Percentiles rank a stretch among this genome's conserved stretches.
phyloP scores from a whole-genome alignment of 1,284 basidiomycete genomes.

The Ustilago xerochloae region DNA sequence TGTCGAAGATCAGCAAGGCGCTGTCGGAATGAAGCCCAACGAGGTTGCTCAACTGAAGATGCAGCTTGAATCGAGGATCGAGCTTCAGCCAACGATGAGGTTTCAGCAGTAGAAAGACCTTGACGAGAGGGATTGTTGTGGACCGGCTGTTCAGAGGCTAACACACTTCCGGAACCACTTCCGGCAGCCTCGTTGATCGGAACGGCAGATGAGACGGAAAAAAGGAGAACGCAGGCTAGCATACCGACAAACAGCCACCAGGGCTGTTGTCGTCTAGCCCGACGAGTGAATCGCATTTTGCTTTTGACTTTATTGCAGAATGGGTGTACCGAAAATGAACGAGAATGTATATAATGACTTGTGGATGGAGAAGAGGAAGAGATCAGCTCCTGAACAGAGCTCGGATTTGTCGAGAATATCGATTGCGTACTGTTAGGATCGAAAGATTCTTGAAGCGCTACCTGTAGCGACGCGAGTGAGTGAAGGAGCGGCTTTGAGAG shows the following conservation, averaged over 20 bases:
- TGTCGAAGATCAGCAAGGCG: background rate
- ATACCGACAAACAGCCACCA: slow-evolving; percentile 28
- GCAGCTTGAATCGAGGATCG: background rate
- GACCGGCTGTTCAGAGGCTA: background rate
- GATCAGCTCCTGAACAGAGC: too few species aligned
- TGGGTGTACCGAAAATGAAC: too few species aligned
- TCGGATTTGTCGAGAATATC: too few species aligned
- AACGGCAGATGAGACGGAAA: slow-evolving; percentile 10
- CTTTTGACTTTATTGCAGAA: background rate
- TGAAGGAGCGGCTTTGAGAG: too few species aligned
- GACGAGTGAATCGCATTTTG: slow-evolving; percentile 22
- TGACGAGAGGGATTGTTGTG: background rate
- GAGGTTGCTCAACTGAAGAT: background rate
- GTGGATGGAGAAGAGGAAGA: too few species aligned
- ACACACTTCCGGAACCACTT: background rate
- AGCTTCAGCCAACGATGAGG: too few species aligned
- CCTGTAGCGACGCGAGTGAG: too few species aligned
- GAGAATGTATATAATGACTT: too few species aligned
- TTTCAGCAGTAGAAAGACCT: too few species aligned
- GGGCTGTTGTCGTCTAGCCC: slow-evolving; percentile 12
- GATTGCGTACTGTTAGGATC: too few species aligned
- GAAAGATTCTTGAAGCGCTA: too few species aligned
- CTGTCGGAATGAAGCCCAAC: background rate
- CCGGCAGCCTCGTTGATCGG: background rate
- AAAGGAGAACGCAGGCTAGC: slow-evolving; percentile 11